phyloP scores from a whole-genome alignment of 192 early-diverging fungal genomes.

The Rhizoclosmatium globosum region DNA sequence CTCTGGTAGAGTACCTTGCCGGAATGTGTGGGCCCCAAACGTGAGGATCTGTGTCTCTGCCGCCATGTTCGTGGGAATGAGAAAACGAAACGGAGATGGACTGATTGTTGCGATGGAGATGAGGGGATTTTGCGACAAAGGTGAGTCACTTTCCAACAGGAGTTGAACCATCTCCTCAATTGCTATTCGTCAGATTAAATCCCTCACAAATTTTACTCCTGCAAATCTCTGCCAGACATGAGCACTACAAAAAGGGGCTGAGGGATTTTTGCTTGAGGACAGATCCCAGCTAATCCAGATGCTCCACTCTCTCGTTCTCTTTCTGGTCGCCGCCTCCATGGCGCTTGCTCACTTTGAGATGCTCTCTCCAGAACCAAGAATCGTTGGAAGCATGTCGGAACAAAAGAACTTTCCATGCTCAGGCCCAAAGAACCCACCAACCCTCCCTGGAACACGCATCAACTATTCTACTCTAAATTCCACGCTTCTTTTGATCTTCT shows the following conservation, averaged over 20 bases:
- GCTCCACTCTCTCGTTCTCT: not conserved
- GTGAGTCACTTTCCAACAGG: not conserved
- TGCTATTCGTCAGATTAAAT: not conserved
- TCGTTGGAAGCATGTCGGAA: not conserved
- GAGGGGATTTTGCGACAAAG: not conserved
- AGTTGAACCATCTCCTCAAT: not conserved
- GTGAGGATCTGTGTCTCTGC: not conserved
- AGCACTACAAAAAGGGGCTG: not conserved
- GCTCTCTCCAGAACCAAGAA: not conserved
- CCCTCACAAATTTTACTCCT: not conserved
- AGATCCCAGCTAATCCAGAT: not conserved
- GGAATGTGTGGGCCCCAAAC: not conserved
- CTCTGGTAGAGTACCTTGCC: not conserved
- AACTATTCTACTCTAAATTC: not conserved
- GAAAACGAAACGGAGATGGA: too few relatives aligned
- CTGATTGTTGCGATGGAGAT: not conserved
- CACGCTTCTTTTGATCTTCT: not conserved
- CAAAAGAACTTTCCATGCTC: not conserved
- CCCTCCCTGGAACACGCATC: not conserved
- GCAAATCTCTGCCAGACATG: not conserved
- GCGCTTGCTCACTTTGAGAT: not conserved
- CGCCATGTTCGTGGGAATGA: not conserved
- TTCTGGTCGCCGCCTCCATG: not conserved
- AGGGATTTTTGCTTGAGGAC: not conserved
- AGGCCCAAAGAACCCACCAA: not conserved